phyloP scores from a whole-genome alignment of 2,329 filamentous ascomycete genomes.

The Sarocladium brachiariae region DNA sequence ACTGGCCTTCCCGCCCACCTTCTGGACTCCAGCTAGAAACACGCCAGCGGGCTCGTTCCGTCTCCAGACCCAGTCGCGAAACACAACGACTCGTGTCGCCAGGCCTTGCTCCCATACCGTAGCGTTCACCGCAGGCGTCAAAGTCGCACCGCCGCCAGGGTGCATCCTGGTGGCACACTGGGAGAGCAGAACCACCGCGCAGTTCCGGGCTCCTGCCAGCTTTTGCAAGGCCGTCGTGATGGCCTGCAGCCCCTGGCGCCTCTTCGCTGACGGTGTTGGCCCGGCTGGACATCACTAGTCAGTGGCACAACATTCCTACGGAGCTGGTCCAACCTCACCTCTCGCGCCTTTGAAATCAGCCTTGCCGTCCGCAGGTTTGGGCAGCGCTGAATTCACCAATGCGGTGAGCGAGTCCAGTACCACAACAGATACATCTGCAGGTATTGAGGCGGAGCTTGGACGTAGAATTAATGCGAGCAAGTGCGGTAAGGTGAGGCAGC shows the following conservation, averaged over 20 bases:
- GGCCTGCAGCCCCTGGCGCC: slow-evolving; percentile 48
- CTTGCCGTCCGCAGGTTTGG: slow-evolving; percentile 43
- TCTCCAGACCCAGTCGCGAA: slow-evolving; percentile 64
- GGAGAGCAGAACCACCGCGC: slow-evolving; percentile 69
- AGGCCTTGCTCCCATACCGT: slow-evolving; percentile 75
- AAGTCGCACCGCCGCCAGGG: slow-evolving; percentile 54
- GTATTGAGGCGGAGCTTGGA: slow-evolving; percentile 57
- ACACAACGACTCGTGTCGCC: slow-evolving; percentile 66
- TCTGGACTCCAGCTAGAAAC: slow-evolving; percentile 58
- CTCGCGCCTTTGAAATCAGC: slow-evolving; percentile 28
- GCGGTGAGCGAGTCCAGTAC: slow-evolving; percentile 74
- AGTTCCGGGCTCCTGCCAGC: slow-evolving; percentile 63
- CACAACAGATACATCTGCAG: slow-evolving; percentile 57
- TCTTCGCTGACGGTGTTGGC: slow-evolving; percentile 31
- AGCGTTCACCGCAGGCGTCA: slow-evolving; percentile 70
- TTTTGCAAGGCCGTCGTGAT: slow-evolving; percentile 67
- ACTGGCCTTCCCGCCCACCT: slow-evolving; percentile 47
- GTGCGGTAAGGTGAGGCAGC: slow-evolving; percentile 58
- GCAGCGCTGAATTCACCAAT: slow-evolving; percentile 70
- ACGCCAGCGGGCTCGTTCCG: slow-evolving; percentile 39
- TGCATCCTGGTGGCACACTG: slow-evolving; percentile 81
- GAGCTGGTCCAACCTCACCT: slow-evolving; percentile 23
- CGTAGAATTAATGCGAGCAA: slow-evolving; percentile 67
- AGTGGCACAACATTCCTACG: background rate
- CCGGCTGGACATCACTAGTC: slow-evolving; percentile 18